These are phyloP conservation scores for Amphibolis antarctica DNA, from an alignment of 106 monocot species.

Conservation along the genomic window DNA sequence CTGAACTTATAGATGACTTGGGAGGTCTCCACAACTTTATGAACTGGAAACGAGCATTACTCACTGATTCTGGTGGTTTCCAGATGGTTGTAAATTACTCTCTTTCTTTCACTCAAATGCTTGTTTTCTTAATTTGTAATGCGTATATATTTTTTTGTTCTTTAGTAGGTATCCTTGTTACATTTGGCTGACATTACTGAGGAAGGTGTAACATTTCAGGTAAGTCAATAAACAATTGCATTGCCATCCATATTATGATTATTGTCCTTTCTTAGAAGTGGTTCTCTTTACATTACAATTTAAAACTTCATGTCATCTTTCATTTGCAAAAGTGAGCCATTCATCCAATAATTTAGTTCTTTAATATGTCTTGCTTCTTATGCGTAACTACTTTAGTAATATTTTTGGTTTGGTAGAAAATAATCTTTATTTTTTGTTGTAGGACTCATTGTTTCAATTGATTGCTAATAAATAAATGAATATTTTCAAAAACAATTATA, in stretches of 20 bases:
- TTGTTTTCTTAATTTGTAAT: neutral
- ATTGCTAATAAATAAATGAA: too few species aligned
- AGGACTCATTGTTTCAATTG: too few species aligned
- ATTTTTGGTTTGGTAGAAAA: too few species aligned
- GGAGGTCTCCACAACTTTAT: conserved; percentile 99
- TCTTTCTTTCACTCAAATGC: neutral
- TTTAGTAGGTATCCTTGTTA: conserved; percentile 79
- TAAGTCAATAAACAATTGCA: conserved; percentile 1
- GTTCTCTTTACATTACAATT: neutral
- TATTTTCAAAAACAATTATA: too few species aligned
- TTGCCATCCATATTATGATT: neutral
- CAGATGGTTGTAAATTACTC: conserved; percentile 59
- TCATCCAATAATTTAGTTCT: too few species aligned
- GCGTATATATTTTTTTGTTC: neutral
- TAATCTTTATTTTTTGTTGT: too few species aligned
- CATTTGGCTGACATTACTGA: conserved; percentile 99
- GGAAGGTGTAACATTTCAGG: conserved; percentile 98
- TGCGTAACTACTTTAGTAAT: too few species aligned
- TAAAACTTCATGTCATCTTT: too few species aligned
- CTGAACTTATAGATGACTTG: conserved; percentile 83
- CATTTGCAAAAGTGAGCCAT: too few species aligned
- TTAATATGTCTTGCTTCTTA: too few species aligned
- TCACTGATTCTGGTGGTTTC: conserved; percentile 98
- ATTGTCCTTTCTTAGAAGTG: neutral
- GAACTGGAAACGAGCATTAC: conserved; percentile 96